Evolutionary conservation across 2,329 filamentous ascomycete species (phyloP), one percentile per base, ranked within the genome.

Genomic region (Septoria petroselini): DNA sequence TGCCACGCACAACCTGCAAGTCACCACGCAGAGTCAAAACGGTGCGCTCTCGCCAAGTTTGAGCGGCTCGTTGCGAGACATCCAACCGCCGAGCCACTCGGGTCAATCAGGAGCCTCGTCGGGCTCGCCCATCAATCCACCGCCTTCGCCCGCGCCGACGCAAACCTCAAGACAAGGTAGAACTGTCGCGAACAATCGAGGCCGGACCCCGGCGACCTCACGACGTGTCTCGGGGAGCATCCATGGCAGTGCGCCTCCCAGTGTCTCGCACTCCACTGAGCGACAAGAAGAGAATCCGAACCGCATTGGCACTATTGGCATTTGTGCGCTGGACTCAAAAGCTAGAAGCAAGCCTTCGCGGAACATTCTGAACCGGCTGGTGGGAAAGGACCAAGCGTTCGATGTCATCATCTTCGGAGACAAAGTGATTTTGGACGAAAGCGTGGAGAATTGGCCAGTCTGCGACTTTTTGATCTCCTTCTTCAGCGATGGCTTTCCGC

Each of bases 381-480:
- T 96, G 58, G 83, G 87, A 27, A 91, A 93, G 59, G 91, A 94
- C 58, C 82, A 85, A 41, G 91, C 97, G 62, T 97, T 98, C 64
- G 91, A 98, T 63, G 91, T 97, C 18, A 85, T 95, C 54, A 91
- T 98, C 9, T 98, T 98, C 73, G 94, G 93, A 40, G 93, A 98
- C 74, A 98, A 98, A 72, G 91, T 96, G 35, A 98, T 98, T 60
- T 77, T 98, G 29, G 93, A 98, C 65, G 93, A 98, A 79, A 88
- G 87, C 55, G 86, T 96, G 48, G 90, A 95, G 70, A 95, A 96
- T 67, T 96, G 91, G 91, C 91, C 91, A 14, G 83, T 95, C 47
- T 94, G 89, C 70, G 93, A 98, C 71, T 98, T 95, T 64, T 73
- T 98, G 48, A 95, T 98, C 64, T 95, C 91, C 2, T 98, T 98